phyloP scores from a whole-genome alignment of 345 rosid genomes.

The Ailanthus altissimus region DNA sequence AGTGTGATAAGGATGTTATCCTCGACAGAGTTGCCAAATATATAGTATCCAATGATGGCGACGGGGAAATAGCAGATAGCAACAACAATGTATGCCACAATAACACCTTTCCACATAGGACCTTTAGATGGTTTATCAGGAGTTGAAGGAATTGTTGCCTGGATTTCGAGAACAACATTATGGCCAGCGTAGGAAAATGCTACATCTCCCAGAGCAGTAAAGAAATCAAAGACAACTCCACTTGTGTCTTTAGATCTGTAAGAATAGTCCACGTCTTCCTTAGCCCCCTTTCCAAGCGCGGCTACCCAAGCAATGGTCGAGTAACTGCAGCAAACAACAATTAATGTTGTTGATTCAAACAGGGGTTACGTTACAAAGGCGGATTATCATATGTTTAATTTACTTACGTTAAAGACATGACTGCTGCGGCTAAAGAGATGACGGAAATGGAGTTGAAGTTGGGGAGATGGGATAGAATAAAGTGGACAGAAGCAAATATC shows the following conservation, averaged over 20 bases:
- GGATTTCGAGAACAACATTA: slow-evolving; percentile 84
- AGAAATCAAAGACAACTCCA: slow-evolving; percentile 51
- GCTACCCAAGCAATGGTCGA: slow-evolving; percentile 74
- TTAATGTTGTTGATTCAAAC: too few species aligned
- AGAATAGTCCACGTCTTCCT: slow-evolving; percentile 54
- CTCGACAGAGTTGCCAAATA: slow-evolving; percentile 57
- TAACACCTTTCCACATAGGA: slow-evolving; percentile 86
- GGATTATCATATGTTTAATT: neutral
- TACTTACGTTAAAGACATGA: slow-evolving; percentile 71
- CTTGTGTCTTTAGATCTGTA: slow-evolving; percentile 40
- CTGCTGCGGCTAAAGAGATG: slow-evolving; percentile 73
- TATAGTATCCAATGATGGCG: slow-evolving; percentile 59
- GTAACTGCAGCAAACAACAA: slow-evolving; percentile 44
- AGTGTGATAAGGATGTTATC: slow-evolving; percentile 72
- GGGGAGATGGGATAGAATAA: slow-evolving; percentile 72
- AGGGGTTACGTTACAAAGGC: too few species aligned
- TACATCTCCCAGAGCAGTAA: slow-evolving; percentile 75
- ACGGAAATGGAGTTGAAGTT: slow-evolving; percentile 67
- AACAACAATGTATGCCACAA: slow-evolving; percentile 64
- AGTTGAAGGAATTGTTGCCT: slow-evolving; percentile 85
- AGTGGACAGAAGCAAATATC: slow-evolving; percentile 71
- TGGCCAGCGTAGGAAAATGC: slow-evolving; percentile 90
- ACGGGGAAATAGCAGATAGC: slow-evolving; percentile 88
- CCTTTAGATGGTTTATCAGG: slow-evolving; percentile 79
- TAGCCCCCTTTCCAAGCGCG: slow-evolving; percentile 42